A percentile compares a stretch with the other conserved stretches of the same genome.
These are phyloP conservation scores for Chlamydomonas sphaeroides DNA, from an alignment of 139 green algal species.

Conservation along the genomic window DNA sequence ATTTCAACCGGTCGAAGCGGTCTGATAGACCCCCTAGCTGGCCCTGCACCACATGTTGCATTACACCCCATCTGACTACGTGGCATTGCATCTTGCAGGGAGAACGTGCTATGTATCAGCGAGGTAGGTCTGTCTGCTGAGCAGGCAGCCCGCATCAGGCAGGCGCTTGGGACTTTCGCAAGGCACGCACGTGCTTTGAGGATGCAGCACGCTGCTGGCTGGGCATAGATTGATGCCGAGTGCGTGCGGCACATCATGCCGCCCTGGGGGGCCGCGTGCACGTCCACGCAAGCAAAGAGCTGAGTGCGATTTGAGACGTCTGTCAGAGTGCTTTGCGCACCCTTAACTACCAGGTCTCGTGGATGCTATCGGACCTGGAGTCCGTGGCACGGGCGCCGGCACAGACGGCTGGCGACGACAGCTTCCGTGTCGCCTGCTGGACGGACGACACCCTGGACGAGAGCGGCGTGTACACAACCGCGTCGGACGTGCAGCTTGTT, in stretches of 20 bases:
- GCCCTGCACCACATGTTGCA: not conserved
- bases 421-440: conserved; percentile 15
- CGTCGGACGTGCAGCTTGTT: conserved; percentile 13
- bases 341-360: not conserved
- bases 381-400: conserved; percentile 1
- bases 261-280: not conserved
- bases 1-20: too few species aligned
- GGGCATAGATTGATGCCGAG: too few species aligned
- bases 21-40: not conserved
- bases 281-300: not conserved
- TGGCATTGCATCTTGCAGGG: conserved; percentile 13
- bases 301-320: not conserved
- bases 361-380: conserved; percentile 6
- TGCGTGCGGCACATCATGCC: not conserved
- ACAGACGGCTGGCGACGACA: conserved; percentile 1
- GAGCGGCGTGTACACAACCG: conserved; percentile 6
- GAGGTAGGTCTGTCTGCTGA: not conserved
- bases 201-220: too few species aligned
- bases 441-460: conserved; percentile 7
- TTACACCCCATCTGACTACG: conserved; percentile 6
- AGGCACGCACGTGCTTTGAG: not conserved
- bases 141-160: not conserved
- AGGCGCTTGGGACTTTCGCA: not conserved
- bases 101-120: conserved; percentile 11
- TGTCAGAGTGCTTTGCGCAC: not conserved